Evolutionary conservation across 2,329 filamentous ascomycete species (phyloP).

Genomic region (Botryotinia convoluta): DNA sequence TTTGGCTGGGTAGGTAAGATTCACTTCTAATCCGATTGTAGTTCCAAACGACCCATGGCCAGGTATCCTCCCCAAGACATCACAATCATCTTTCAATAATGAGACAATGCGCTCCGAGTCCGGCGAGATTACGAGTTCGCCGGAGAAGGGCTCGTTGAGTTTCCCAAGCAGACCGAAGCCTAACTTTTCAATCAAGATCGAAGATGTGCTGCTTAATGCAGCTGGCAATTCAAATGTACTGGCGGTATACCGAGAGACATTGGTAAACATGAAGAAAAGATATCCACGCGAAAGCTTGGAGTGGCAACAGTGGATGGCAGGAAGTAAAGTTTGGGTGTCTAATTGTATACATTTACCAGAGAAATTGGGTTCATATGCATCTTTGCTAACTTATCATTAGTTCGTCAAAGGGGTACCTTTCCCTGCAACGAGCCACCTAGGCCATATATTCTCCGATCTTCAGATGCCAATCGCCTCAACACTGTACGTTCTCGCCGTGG

Average conservation of each 20-base stretch:
- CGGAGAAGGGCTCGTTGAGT: not conserved
- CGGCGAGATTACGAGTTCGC: conserved; percentile 3
- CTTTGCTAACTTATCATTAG: not conserved
- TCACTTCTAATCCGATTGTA: not conserved
- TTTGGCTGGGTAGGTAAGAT: not conserved
- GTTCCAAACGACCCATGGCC: conserved; percentile 7
- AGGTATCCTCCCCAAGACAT: not conserved
- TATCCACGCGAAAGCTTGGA: conserved; percentile 16
- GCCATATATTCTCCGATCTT: conserved; percentile 1
- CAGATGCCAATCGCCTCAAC: not conserved
- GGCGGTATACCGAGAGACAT: not conserved
- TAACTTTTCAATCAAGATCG: not conserved
- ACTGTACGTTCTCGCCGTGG: not conserved
- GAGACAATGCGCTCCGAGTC: not conserved
- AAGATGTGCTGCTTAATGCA: conserved; percentile 1
- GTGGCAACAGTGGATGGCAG: conserved; percentile 22
- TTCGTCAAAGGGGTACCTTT: not conserved
- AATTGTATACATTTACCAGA: conserved; percentile 16
- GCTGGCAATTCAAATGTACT: not conserved
- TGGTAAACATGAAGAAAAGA: not conserved
- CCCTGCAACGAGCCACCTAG: conserved; percentile 11
- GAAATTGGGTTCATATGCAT: too few relatives aligned
- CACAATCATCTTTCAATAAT: not conserved
- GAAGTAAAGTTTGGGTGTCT: conserved; percentile 21
- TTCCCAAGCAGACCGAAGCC: not conserved